phyloP scores from a whole-genome alignment of 495 filamentous ascomycete species.

The Neurospora intermedia region DNA sequence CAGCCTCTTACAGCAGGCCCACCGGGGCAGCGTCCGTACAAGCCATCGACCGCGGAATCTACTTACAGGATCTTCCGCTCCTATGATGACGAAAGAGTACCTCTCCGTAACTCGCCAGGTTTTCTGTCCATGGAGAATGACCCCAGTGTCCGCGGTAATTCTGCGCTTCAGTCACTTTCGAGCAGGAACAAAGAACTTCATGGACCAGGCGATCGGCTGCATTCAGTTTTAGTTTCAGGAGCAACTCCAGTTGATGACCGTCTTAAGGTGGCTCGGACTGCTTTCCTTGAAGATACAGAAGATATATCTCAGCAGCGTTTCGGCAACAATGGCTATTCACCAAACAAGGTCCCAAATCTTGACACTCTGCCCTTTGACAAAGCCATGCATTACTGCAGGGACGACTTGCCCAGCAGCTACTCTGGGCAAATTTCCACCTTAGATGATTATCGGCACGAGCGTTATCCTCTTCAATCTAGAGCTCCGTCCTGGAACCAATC shows the following conservation, averaged over 20 bases:
- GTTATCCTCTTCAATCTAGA: neutral
- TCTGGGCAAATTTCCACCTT: constrained; percentile 1
- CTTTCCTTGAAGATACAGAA: neutral
- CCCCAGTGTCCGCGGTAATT: neutral
- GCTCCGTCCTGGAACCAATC: neutral
- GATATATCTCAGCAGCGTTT: neutral
- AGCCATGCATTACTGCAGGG: constrained; percentile 8
- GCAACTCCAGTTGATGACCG: neutral
- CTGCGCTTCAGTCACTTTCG: neutral
- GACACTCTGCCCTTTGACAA: constrained; percentile 16
- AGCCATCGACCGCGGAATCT: constrained; percentile 19
- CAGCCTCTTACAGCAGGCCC: constrained; percentile 37
- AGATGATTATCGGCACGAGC: constrained; percentile 3
- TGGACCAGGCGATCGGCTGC: neutral
- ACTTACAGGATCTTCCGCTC: constrained; percentile 2
- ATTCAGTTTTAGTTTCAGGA: neutral
- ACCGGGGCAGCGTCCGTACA: constrained; percentile 33
- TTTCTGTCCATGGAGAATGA: neutral
- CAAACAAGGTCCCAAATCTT: constrained; percentile 5
- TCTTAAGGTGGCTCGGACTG: neutral
- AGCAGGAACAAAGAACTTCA: neutral
- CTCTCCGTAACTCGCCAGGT: neutral
- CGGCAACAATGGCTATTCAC: neutral
- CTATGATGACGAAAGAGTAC: neutral
- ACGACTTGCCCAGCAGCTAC: constrained; percentile 10